phyloP scores from a whole-genome alignment of 73 alveolate genomes.

The Diophrys appendiculata region DNA sequence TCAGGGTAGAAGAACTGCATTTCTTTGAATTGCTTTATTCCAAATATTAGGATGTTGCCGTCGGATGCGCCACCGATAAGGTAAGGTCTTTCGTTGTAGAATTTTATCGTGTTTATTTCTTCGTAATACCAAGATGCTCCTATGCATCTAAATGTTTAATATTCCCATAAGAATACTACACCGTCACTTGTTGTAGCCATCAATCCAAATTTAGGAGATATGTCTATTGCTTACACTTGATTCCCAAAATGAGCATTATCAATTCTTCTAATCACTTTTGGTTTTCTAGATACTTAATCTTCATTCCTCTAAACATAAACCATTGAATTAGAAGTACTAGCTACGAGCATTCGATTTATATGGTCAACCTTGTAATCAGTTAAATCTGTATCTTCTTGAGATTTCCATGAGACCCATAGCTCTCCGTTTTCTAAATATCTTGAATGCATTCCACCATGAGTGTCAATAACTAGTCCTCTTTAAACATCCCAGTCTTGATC shows the following conservation, averaged over 20 bases:
- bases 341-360: neutral
- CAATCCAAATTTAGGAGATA: neutral
- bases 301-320: neutral
- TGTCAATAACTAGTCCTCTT: neutral
- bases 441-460: neutral
- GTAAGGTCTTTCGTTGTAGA: neutral
- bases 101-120: neutral
- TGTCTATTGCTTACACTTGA: neutral
- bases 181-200: neutral
- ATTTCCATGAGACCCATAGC: neutral
- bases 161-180: neutral
- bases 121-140: neutral
- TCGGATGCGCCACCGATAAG: neutral
- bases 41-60: neutral
- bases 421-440: neutral
- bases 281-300: too few relatives aligned
- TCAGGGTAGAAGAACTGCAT: neutral
- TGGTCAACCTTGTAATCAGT: neutral
- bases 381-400: neutral
- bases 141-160: neutral
- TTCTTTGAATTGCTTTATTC: neutral
- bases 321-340: neutral
- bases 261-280: neutral
- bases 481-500: neutral
- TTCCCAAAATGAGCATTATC: neutral